Evolutionary conservation across 2,329 filamentous ascomycete genomes (phyloP), one percentile per base, ranked within the genome.

Genomic region (Sporothrix schenckii): DNA sequence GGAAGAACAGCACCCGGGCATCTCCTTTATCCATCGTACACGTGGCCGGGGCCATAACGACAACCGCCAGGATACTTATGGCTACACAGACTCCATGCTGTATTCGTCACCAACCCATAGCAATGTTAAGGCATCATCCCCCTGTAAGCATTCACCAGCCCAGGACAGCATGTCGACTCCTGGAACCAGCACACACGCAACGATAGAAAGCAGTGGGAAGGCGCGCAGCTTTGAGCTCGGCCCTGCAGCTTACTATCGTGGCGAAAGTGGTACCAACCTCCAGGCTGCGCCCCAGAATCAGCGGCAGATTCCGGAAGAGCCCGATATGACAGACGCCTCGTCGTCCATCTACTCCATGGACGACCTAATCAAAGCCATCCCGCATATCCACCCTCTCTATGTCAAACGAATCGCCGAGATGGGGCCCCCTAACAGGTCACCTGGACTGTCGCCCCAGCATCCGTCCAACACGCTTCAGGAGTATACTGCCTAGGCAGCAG

Each of bases 311-410:
- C 41, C 54, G 27, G 66, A 71, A 9, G 70, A 68, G 9, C 54
- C 67, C 2, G 70, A 68, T 1, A 60, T 21, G 60, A 72, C 61
- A 10, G 72, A 76, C 21, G 73, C 76, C 19, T 71, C 76, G 6
- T 77, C 78, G 9, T 80, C 79, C 11, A 67, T 75, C 44, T 80
- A 80, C 63, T 80, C 79, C 0, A 75, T 76, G 52, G 77, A 79
- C 19, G 73, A 75, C 3, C 47, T 72, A 0, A 54, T 66, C 72
- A 69, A 68, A 69, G 60, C 69, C n/a, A 68, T 73, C 2, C 65
- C 73, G 4, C 68, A 50, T 24, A 69, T 78, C 71, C 77, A 76
- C 70, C 77, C 77, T 5, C 75, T 78, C 6, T 75, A 73, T 10
- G 73, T 76, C 52, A 74, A 71, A 19, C 75, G 76, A 30, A 50